These are phyloP conservation scores for Saksenaea oblongispora DNA, from an alignment of 371 early-diverging fungal species.

Conservation along the genomic window DNA sequence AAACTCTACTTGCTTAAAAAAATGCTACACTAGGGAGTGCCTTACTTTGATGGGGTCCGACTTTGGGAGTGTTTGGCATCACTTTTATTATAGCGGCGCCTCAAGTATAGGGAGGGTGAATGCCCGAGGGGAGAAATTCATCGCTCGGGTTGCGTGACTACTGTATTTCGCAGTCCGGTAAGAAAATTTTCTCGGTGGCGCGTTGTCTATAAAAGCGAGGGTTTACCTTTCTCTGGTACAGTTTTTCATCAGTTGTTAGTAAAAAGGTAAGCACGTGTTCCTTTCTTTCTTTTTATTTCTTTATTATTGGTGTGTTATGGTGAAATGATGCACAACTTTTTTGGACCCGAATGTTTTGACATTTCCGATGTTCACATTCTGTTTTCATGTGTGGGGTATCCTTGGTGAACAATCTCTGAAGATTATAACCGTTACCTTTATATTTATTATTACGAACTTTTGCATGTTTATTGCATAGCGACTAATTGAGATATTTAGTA, in stretches of 20 bases:
- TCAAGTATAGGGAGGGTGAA: no score
- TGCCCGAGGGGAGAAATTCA: no score
- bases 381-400: conserved; percentile 19
- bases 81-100: no score
- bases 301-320: neutral
- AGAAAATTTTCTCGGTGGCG: conserved; percentile 6
- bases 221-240: neutral
- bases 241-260: neutral
- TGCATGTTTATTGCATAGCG: neutral
- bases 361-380: conserved; percentile 21
- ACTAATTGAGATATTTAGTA: neutral
- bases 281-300: neutral
- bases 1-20: no score
- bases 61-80: no score
- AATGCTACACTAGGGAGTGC: no score
- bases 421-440: neutral
- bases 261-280: conserved; percentile 5
- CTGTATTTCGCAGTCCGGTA: neutral
- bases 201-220: conserved; percentile 3
- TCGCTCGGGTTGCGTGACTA: no score
- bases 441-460: neutral
- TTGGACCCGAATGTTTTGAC: conserved; percentile 24
- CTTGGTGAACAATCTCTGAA: conserved; percentile 30
- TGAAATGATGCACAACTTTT: conserved; percentile 11
- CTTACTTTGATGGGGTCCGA: no score